Evolutionary conservation across 2,329 filamentous ascomycete species (phyloP).

Genomic region (Phyllachora maydis): DNA sequence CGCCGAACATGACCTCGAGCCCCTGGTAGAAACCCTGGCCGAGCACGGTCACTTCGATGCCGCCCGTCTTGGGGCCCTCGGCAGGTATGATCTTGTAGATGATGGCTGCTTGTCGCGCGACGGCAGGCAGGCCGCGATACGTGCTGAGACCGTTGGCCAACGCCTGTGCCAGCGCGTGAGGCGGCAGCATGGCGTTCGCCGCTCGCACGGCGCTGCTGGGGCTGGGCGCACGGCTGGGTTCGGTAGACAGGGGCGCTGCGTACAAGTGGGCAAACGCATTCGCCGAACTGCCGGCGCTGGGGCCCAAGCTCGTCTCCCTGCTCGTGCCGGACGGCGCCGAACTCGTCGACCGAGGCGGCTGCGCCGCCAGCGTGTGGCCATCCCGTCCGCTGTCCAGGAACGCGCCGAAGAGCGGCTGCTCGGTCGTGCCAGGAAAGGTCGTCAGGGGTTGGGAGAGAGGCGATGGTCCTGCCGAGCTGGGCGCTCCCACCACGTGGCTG

Average conservation of each 20-base stretch:
- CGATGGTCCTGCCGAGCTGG: constrained; percentile 21
- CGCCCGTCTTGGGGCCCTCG: constrained; percentile 64
- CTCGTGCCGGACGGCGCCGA: constrained; percentile 30
- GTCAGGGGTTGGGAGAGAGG: constrained; percentile 28
- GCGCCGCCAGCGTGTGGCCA: too few species aligned
- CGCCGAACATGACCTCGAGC: constrained; percentile 71
- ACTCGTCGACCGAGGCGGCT: too few species aligned
- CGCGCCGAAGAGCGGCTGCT: constrained; percentile 21
- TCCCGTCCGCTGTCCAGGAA: too few species aligned
- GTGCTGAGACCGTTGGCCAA: too few species aligned
- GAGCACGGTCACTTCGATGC: constrained; percentile 71
- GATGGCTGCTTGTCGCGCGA: constrained; percentile 17
- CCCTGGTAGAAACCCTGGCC: constrained; percentile 60
- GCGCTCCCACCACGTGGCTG: constrained; percentile 8
- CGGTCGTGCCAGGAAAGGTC: constrained; percentile 18
- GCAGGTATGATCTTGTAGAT: constrained; percentile 71
- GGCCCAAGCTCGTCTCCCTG: constrained; percentile 44
- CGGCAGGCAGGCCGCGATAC: constrained; percentile 20
- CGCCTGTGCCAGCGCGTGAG: constrained; percentile 23
- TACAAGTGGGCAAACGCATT: constrained; percentile 47
- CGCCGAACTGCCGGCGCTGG: too few species aligned
- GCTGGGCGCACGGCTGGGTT: constrained; percentile 60
- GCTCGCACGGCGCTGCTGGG: constrained; percentile 25
- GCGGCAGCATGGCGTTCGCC: constrained; percentile 3
- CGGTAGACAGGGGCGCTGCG: constrained; percentile 51